Evolutionary conservation across 768 basidiomycete genomes (phyloP).

Genomic region (Boletus eberwhitei): DNA sequence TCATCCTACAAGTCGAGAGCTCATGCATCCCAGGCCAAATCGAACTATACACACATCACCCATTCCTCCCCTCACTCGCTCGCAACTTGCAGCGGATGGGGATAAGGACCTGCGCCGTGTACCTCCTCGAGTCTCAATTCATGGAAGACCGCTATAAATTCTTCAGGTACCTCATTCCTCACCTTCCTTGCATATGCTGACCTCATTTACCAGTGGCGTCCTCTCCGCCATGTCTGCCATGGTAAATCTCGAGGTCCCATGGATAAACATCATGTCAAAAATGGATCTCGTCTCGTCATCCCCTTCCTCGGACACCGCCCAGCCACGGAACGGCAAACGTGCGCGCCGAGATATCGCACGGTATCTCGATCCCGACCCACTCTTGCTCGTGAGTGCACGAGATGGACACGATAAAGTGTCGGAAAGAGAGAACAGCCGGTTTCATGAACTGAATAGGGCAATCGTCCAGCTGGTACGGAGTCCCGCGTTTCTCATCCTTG

Average conservation of each 20-base stretch:
- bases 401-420: slow-evolving; percentile 43
- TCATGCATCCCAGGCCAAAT: slow-evolving; percentile 71
- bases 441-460: slow-evolving; percentile 91
- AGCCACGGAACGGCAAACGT: slow-evolving; percentile 69
- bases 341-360: slow-evolving; percentile 79
- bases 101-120: slow-evolving; percentile 84
- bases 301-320: slow-evolving; percentile 37
- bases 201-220: slow-evolving; percentile 62
- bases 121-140: slow-evolving; percentile 96
- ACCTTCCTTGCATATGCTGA: background rate
- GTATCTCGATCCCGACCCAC: slow-evolving; percentile 96
- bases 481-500: background rate
- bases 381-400: slow-evolving; percentile 63
- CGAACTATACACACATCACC: slow-evolving; percentile 97
- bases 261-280: slow-evolving; percentile 98
- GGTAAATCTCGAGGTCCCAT: slow-evolving; percentile 95
- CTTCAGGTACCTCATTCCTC: slow-evolving; percentile 61
- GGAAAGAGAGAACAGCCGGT: slow-evolving; percentile 68
- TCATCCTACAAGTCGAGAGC: background rate
- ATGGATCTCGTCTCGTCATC: slow-evolving; percentile 86
- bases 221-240: slow-evolving; percentile 98
- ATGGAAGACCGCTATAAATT: slow-evolving; percentile 99
- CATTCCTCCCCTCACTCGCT: slow-evolving; percentile 90
- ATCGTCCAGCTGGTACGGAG: slow-evolving; percentile 85
- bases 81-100: slow-evolving; percentile 69